Conservation (phyloP, 805 yeast species). For the Candida tallmaniae region DNA sequence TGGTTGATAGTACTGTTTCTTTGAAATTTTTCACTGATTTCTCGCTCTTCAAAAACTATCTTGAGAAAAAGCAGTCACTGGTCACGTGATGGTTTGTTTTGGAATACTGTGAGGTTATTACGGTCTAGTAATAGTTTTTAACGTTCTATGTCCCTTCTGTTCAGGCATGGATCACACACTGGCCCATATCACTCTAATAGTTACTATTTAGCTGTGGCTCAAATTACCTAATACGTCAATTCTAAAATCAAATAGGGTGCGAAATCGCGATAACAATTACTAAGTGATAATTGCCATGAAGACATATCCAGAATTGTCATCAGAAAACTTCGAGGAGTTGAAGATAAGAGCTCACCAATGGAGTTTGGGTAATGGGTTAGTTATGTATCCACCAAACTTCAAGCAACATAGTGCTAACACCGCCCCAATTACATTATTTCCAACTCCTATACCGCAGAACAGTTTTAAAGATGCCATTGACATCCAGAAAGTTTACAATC, state of each 20-base stretch:
- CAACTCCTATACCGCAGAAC: constrained; percentile 76
- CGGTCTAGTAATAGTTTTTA: no score
- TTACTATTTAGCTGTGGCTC: no score
- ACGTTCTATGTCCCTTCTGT: not conserved
- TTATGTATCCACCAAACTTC: constrained; percentile 70
- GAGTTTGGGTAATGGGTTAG: constrained; percentile 73
- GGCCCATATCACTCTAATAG: no score
- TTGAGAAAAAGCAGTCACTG: constrained; percentile 12
- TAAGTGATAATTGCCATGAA: constrained; percentile 12
- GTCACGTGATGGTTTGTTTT: constrained; percentile 14
- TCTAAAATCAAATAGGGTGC: not conserved
- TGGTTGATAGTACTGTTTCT: constrained; percentile 2
- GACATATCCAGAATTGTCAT: constrained; percentile 29
- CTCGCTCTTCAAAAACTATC: not conserved
- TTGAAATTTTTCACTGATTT: constrained; percentile 1
- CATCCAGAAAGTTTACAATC: constrained; percentile 67
- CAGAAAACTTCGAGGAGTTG: constrained; percentile 25
- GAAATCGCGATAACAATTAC: constrained; percentile 9
- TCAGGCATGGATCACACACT: not conserved
- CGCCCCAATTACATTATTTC: constrained; percentile 89
- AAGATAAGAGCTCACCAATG: constrained; percentile 60
- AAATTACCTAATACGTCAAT: not conserved
- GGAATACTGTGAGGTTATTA: no score
- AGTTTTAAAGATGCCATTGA: constrained; percentile 63
- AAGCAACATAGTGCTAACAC: constrained; percentile 40